phyloP scores from a whole-genome alignment of 78 protist genomes.

The Creolimax fragrantissima region DNA sequence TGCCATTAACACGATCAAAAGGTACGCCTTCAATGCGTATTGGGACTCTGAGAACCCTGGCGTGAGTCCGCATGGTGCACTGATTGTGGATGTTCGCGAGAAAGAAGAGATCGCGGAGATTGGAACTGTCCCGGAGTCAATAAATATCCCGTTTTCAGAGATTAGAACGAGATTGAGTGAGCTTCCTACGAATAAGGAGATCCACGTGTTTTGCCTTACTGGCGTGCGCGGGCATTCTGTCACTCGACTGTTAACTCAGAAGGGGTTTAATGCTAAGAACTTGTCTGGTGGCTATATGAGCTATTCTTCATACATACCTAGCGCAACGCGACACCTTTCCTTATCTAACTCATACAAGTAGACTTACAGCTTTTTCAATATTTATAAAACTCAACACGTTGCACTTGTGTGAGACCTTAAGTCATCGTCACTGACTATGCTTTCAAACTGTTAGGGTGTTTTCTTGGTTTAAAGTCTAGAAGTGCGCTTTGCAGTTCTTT shows the following conservation, averaged over 20 bases:
- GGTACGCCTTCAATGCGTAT: neutral
- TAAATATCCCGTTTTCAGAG: neutral
- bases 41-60: neutral
- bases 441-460: no score
- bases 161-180: neutral
- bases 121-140: neutral
- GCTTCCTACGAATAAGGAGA: neutral
- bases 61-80: neutral
- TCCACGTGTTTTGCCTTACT: constrained; percentile 5
- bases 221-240: constrained; percentile 14
- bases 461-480: no score
- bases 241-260: neutral
- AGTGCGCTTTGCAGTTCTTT: no score
- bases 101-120: constrained; percentile 1
- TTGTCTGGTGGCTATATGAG: constrained; percentile 8
- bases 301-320: neutral
- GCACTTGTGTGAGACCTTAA: no score
- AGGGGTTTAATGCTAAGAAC: constrained; percentile 10
- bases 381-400: no score
- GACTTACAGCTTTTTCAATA: no score
- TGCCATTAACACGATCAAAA: constrained; percentile 10
- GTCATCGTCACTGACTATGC: no score
- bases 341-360: no score
- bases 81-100: constrained; percentile 13
- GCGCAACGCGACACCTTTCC: no score